Percentiles rank a stretch among this genome's conserved stretches.
Evolutionary conservation across 1,284 basidiomycete genomes (phyloP).

Genomic region (Ceratobasidium sp.): DNA sequence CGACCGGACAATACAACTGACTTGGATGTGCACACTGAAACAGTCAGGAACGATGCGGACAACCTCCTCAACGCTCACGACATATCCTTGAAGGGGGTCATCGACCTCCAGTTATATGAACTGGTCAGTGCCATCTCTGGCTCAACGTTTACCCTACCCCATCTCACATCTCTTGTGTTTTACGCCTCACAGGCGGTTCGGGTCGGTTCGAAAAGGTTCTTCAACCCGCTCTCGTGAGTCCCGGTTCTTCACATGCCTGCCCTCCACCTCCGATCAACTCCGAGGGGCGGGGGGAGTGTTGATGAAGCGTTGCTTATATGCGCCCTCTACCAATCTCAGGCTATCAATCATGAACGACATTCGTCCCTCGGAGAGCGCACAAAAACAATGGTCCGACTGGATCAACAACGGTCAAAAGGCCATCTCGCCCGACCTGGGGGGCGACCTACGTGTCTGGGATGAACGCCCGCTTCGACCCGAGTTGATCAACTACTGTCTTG

Average conservation of each 20-base stretch:
- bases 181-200: constrained; percentile 15
- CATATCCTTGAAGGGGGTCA: constrained; percentile 20
- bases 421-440: constrained; percentile 30
- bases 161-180: background rate
- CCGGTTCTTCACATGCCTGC: background rate
- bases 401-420: constrained; percentile 13
- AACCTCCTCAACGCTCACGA: constrained; percentile 26
- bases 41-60: constrained; percentile 16
- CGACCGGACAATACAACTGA: background rate
- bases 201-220: constrained; percentile 29
- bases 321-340: background rate
- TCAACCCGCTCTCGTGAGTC: constrained; percentile 34
- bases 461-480: constrained; percentile 31
- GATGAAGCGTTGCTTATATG: background rate
- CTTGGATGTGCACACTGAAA: background rate
- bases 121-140: background rate
- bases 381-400: constrained; percentile 31
- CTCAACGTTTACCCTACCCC: background rate
- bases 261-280: constrained; percentile 15
- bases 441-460: constrained; percentile 22
- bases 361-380: constrained; percentile 8
- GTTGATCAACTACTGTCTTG: constrained; percentile 19
- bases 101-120: constrained; percentile 32
- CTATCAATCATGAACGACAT: constrained; percentile 35
- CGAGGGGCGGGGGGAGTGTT: background rate